Base-by-base conservation (phyloP, 495 filamentous ascomycete genomes). In the Talaromyces trachyspermus region DNA sequence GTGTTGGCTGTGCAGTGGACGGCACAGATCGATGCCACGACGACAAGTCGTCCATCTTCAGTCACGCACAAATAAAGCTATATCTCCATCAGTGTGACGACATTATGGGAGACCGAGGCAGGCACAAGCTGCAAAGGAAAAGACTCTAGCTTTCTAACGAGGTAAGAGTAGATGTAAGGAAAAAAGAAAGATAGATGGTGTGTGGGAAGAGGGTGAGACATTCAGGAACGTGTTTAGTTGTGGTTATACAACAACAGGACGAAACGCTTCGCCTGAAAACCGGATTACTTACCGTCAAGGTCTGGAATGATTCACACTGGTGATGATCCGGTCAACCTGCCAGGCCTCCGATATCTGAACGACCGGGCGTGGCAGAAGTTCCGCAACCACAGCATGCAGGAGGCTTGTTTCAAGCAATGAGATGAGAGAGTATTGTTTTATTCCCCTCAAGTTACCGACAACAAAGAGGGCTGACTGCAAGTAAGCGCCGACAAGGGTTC, bases 11-110 rank as follows among this genome's bases (percentile, higher is more conserved):
- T 25, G 80, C 78, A 47, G 71, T 71, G 48, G 70, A 69, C 43
- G 84, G 85, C 27, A 69, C 57, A 53, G 81, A 79, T 54, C 79
- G 81, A 58, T 79, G 75, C 65, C 79, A 73, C 42, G 78, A 73
- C 42, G 78, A 70, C 52, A 70, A 45, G 27, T 68, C 48, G 23
- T 38, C 25, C 48, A 49, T 49, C 15, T 41, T 43, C 22, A 20
- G 22, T 23, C 39, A 26, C 38, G 26, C 38, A 41, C 37, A 29
- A 18, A 24, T 15, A 18, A 40, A 8, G 33, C 38, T 42, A 42
- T 40, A 12, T 18, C 11, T 40, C 20, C 18, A 19, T 49, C 36
- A 49, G 35, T 24, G 24, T 40, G 36, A 40, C 20, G 41, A 11
- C 46, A 49, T 29, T n/a, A 29, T 33, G 12, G 10, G 18, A 11